Percentiles rank a stretch among this genome's conserved stretches.
Conservation (phyloP, 805 yeast genomes). For the Candida glaebosa region DNA sequence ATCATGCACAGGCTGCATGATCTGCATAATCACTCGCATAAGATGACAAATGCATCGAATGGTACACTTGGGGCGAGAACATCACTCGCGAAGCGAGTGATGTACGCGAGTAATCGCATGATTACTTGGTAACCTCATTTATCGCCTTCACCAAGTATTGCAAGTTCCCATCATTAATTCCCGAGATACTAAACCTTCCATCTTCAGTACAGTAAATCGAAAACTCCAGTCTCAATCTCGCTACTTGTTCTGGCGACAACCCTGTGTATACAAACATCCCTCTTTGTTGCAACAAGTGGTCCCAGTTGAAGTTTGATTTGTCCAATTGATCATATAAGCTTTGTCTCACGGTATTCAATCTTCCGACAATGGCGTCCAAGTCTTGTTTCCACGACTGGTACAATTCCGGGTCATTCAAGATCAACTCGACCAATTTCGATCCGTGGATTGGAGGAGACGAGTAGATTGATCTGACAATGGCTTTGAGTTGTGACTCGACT, state of each 20-base stretch:
- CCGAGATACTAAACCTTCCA: constrained; percentile 91
- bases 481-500: constrained; percentile 78
- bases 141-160: constrained; percentile 65
- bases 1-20: too few species aligned
- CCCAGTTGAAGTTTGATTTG: constrained; percentile 72
- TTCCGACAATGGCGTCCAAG: constrained; percentile 71
- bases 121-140: too few species aligned
- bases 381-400: constrained; percentile 76
- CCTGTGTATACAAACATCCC: constrained; percentile 98
- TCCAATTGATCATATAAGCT: constrained; percentile 60
- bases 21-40: too few species aligned
- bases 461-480: constrained; percentile 78
- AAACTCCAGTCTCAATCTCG: constrained; percentile 62
- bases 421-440: constrained; percentile 78
- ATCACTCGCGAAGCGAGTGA: too few species aligned
- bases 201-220: constrained; percentile 84
- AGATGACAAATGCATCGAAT: too few species aligned
- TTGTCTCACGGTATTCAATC: constrained; percentile 71
- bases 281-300: constrained; percentile 79
- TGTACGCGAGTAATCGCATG: too few species aligned
- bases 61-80: too few species aligned
- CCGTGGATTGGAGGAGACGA: constrained; percentile 97
- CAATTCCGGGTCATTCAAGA: constrained; percentile 55
- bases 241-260: constrained; percentile 65
- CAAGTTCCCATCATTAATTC: constrained; percentile 77